phyloP scores from a whole-genome alignment of 2,329 filamentous ascomycete genomes.

The Peltaster fructicola region DNA sequence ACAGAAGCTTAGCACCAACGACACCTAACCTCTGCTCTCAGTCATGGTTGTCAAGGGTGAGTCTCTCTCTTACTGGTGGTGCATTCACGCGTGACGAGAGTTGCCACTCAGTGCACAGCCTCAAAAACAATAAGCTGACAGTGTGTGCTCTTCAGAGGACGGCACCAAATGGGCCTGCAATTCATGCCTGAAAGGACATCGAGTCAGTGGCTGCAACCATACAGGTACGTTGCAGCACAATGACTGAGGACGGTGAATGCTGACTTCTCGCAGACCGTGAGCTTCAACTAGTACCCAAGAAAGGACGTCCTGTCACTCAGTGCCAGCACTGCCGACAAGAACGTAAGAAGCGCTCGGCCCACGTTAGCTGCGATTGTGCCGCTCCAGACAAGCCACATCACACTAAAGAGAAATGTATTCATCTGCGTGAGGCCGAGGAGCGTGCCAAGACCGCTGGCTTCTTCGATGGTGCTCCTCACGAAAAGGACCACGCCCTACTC shows the following conservation, averaged over 20 bases:
- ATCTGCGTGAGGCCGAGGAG: slow-evolving; percentile 21
- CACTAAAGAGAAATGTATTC: slow-evolving; percentile 29
- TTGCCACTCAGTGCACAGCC: no score
- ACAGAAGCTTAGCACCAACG: slow-evolving; percentile 3
- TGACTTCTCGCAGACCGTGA: slow-evolving; percentile 51
- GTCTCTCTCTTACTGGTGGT: no score
- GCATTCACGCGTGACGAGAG: no score
- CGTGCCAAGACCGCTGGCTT: slow-evolving; percentile 14
- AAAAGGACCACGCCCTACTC: slow-evolving; percentile 13
- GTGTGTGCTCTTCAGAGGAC: no score
- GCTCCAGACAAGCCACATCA: slow-evolving; percentile 55
- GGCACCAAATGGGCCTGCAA: slow-evolving; percentile 97
- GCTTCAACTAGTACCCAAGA: slow-evolving; percentile 89
- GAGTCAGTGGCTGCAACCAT: slow-evolving; percentile 97
- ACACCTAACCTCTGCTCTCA: slow-evolving; percentile 4
- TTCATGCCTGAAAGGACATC: slow-evolving; percentile 93
- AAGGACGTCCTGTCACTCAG: slow-evolving; percentile 93
- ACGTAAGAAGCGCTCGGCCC: slow-evolving; percentile 88
- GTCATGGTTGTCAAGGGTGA: slow-evolving; percentile 21
- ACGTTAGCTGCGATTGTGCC: slow-evolving; percentile 92
- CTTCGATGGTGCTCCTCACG: slow-evolving; percentile 8
- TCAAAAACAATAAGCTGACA: no score
- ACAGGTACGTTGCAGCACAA: slow-evolving; percentile 46
- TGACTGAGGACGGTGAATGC: slow-evolving; percentile 2
- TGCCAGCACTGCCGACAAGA: slow-evolving; percentile 90